Evolutionary conservation across 441 rosid species (phyloP).

Genomic region (Cnidoscolus chayamansa): DNA sequence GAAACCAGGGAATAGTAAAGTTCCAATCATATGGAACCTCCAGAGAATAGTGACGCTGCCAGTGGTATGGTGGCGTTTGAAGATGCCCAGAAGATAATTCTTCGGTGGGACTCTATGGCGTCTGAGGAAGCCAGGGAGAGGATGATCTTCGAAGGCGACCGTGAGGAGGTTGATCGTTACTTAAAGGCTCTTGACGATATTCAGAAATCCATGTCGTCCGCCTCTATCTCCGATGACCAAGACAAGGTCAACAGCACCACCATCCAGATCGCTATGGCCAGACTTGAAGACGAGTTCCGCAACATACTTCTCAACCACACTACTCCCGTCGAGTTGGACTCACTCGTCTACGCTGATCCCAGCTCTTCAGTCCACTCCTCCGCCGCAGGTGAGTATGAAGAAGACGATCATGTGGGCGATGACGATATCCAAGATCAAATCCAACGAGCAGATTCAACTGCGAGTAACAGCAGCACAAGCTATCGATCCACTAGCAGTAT

Average conservation of each 20-base stretch:
- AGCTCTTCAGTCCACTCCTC: slow-evolving; percentile 30
- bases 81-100: slow-evolving; percentile 68
- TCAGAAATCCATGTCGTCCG: slow-evolving; percentile 52
- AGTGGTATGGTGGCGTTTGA: slow-evolving; percentile 34
- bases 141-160: slow-evolving; percentile 72
- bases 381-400: slow-evolving; percentile 28
- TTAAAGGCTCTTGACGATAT: slow-evolving; percentile 75
- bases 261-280: slow-evolving; percentile 89
- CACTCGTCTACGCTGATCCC: slow-evolving; percentile 32
- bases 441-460: slow-evolving; percentile 22
- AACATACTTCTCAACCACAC: slow-evolving; percentile 58
- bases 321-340: slow-evolving; percentile 49
- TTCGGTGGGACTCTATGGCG: slow-evolving; percentile 77
- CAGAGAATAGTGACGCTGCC: slow-evolving; percentile 19
- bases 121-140: slow-evolving; percentile 74
- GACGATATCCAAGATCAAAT: slow-evolving; percentile 21
- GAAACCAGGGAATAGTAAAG: no score
- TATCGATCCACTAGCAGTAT: slow-evolving; percentile 72
- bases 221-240: slow-evolving; percentile 42
- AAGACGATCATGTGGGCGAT: slow-evolving; percentile 13
- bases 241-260: slow-evolving; percentile 50
- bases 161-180: slow-evolving; percentile 71
- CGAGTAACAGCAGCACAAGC: slow-evolving; percentile 36
- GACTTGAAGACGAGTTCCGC: slow-evolving; percentile 89
- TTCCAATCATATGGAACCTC: slow-evolving; percentile 35